Conservation (phyloP, 2,329 filamentous ascomycete genomes). For the Sclerotinia subarctica region DNA sequence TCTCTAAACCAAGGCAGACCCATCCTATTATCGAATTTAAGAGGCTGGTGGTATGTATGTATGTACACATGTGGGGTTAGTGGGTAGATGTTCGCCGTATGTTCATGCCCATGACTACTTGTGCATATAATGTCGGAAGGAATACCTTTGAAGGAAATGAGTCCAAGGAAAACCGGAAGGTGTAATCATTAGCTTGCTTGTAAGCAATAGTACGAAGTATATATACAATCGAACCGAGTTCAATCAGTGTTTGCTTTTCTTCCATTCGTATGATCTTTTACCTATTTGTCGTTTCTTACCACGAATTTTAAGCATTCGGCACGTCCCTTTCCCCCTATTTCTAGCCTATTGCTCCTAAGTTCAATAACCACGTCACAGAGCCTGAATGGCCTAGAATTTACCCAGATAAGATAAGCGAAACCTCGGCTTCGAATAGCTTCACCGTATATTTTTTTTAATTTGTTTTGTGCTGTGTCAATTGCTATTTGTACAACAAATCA, state of each 20-base stretch:
- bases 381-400: neutral
- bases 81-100: conserved; percentile 13
- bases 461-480: neutral
- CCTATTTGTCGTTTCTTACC: neutral
- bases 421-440: neutral
- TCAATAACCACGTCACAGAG: conserved; percentile 9
- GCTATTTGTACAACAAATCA: neutral
- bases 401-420: conserved; percentile 22
- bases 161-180: neutral
- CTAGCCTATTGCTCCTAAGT: neutral
- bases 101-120: conserved; percentile 18
- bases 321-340: neutral
- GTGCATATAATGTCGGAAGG: conserved; percentile 16
- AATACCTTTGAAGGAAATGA: neutral
- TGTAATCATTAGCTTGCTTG: neutral
- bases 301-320: conserved; percentile 1
- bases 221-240: neutral
- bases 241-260: neutral
- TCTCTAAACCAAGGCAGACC: neutral
- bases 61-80: conserved; percentile 2
- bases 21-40: conserved; percentile 7
- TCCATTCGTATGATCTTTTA: neutral
- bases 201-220: neutral
- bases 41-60: conserved; percentile 8
- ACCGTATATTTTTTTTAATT: neutral